phyloP scores from a whole-genome alignment of 331 rosid genomes.

The Acacia concinna region DNA sequence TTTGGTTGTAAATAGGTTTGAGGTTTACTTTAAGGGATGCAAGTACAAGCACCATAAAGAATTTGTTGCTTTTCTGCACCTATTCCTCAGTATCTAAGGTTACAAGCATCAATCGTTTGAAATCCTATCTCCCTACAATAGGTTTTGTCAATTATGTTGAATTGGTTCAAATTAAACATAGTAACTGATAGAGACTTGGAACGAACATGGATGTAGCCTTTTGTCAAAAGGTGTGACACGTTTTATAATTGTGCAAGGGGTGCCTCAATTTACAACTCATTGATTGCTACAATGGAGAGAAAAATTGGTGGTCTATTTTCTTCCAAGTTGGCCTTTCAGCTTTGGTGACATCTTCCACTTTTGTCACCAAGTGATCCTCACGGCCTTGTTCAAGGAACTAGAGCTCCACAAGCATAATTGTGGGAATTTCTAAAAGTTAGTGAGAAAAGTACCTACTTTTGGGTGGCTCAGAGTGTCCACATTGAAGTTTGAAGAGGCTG shows the following conservation, averaged over 20 bases:
- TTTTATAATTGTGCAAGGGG: neutral
- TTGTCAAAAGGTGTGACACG: neutral
- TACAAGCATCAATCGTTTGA: too few relatives aligned
- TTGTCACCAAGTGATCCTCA: neutral
- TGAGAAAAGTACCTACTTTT: neutral
- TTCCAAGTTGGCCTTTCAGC: neutral
- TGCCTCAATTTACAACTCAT: neutral
- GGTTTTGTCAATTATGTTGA: neutral
- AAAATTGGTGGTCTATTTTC: neutral
- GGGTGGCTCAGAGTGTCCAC: neutral
- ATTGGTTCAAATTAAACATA: neutral
- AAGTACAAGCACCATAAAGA: too few relatives aligned
- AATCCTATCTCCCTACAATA: too few relatives aligned
- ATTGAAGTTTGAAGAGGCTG: neutral
- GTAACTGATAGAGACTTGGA: neutral
- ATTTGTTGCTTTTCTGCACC: too few relatives aligned
- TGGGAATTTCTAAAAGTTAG: neutral
- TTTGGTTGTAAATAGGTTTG: too few relatives aligned
- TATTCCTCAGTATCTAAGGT: too few relatives aligned
- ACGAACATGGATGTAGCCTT: neutral
- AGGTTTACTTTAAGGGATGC: too few relatives aligned
- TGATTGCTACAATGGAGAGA: neutral
- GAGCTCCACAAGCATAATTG: neutral
- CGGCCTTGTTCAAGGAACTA: neutral
- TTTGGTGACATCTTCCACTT: neutral